Conservation (phyloP, 495 filamentous ascomycete genomes). For the Penicillium canescens region DNA sequence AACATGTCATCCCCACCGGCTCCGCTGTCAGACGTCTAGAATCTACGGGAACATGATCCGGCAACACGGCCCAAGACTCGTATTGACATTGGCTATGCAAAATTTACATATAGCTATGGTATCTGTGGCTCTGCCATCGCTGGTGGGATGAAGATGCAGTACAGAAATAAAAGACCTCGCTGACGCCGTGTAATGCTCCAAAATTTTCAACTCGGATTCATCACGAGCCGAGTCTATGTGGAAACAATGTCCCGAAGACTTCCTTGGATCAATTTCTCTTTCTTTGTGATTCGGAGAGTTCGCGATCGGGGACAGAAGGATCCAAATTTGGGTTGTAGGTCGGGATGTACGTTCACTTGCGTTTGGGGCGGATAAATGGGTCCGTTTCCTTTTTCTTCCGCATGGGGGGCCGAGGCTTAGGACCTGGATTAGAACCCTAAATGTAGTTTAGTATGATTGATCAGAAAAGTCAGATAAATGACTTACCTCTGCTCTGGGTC, state of each 20-base stretch:
- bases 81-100: not conserved
- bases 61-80: too few relatives aligned
- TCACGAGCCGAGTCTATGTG: slow-evolving; percentile 2
- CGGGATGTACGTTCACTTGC: slow-evolving; percentile 10
- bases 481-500: slow-evolving; percentile 24
- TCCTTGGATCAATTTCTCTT: too few relatives aligned
- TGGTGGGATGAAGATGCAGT: not conserved
- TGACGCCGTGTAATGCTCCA: slow-evolving; percentile 18
- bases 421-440: slow-evolving; percentile 10
- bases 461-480: not conserved
- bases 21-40: not conserved
- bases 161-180: not conserved
- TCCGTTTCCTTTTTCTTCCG: slow-evolving; percentile 51
- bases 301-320: not conserved
- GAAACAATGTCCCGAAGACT: not conserved
- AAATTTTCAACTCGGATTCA: slow-evolving; percentile 8
- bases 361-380: slow-evolving; percentile 54
- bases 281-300: not conserved
- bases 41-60: too few relatives aligned
- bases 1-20: not conserved
- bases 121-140: too few relatives aligned
- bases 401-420: slow-evolving; percentile 33
- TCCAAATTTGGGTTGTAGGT: not conserved
- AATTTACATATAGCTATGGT: too few relatives aligned
- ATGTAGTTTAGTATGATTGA: slow-evolving; percentile 11